phyloP scores from a whole-genome alignment of 1,139 yeast species.

The Saccharomyces hybrid region DNA sequence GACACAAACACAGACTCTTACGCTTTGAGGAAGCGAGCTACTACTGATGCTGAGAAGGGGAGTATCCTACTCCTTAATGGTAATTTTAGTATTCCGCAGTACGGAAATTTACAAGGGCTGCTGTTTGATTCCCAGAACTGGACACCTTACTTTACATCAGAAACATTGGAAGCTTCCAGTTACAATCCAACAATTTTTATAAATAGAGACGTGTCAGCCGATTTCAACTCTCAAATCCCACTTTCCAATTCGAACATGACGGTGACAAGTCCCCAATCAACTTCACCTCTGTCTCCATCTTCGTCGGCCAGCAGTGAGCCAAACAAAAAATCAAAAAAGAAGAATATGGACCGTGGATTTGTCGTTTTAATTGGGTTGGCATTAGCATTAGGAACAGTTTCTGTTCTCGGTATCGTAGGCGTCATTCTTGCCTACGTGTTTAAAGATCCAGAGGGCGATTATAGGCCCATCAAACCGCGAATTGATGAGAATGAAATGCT shows the following conservation, averaged over 20 bases:
- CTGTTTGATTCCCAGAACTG: conserved; percentile 62
- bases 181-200: conserved; percentile 23
- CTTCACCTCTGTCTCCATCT: conserved; percentile 20
- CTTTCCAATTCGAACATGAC: conserved; percentile 18
- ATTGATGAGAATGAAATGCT: conserved; percentile 55
- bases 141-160: conserved; percentile 55
- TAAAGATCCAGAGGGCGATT: conserved; percentile 26
- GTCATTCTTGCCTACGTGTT: conserved; percentile 41
- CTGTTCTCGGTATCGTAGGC: conserved; percentile 59
- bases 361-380: conserved; percentile 87
- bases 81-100: conserved; percentile 40
- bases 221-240: conserved; percentile 26
- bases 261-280: conserved; percentile 11
- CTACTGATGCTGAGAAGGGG: conserved; percentile 12
- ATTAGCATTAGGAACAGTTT: conserved; percentile 74
- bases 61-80: conserved; percentile 60
- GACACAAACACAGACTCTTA: conserved; percentile 33
- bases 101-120: conserved; percentile 62
- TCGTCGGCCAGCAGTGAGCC: conserved; percentile 21
- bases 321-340: conserved; percentile 11
- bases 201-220: conserved; percentile 33
- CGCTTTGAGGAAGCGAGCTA: conserved; percentile 9
- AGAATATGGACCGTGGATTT: conserved; percentile 49
- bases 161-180: conserved; percentile 22
- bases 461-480: conserved; percentile 34